phyloP scores from a whole-genome alignment of 805 yeast genomes.

The Schwanniomyces vanrijiae region DNA sequence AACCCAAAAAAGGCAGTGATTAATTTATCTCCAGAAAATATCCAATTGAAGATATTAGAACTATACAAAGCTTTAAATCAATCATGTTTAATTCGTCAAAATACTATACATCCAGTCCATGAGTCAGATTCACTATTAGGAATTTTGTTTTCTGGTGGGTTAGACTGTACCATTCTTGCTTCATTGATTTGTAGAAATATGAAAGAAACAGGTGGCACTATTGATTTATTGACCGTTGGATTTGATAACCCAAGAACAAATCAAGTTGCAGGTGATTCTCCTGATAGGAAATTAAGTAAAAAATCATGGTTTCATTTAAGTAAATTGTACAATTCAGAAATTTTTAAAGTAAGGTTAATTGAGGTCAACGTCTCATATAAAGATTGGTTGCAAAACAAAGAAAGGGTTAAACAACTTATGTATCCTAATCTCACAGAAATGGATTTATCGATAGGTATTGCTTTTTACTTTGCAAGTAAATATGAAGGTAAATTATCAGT shows the following conservation, averaged over 20 bases:
- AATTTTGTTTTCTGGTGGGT: conserved; percentile 88
- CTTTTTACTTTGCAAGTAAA: conserved; percentile 87
- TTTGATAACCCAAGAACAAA: conserved; percentile 86
- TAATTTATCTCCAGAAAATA: background rate
- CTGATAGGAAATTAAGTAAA: conserved; percentile 79
- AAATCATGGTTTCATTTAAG: conserved; percentile 56
- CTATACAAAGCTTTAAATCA: conserved; percentile 24
- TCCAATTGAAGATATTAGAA: background rate
- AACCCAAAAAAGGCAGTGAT: background rate
- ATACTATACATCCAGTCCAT: conserved; percentile 57
- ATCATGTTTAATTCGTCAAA: conserved; percentile 52
- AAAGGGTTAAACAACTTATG: conserved; percentile 63
- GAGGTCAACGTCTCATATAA: conserved; percentile 75
- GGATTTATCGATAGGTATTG: conserved; percentile 94
- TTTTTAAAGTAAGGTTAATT: conserved; percentile 49
- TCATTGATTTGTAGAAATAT: conserved; percentile 39
- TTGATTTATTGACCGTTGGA: conserved; percentile 89
- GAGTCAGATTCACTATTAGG: conserved; percentile 41
- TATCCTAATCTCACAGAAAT: conserved; percentile 86
- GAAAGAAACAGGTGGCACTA: conserved; percentile 12
- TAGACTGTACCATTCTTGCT: conserved; percentile 86
- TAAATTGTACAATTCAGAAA: conserved; percentile 34
- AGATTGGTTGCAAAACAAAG: conserved; percentile 53
- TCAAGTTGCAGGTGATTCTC: conserved; percentile 61
- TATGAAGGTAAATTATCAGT: conserved; percentile 33